phyloP scores from a whole-genome alignment of 352 stramenopile species.

The Peronospora belbahrii region DNA sequence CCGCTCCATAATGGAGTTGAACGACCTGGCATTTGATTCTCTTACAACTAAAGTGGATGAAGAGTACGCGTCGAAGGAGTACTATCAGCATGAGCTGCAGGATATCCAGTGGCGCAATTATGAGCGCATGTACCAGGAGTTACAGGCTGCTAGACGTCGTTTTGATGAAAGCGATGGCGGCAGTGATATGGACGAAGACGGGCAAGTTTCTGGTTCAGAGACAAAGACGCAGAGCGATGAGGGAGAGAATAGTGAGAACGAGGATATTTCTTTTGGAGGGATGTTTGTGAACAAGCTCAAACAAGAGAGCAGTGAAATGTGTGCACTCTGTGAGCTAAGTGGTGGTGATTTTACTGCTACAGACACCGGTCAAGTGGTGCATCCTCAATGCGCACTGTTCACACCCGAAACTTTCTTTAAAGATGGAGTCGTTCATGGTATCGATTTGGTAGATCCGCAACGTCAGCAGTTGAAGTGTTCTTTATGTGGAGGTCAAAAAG shows the following conservation, averaged over 20 bases:
- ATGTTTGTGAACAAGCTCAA: slow-evolving; percentile 77
- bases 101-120: slow-evolving; percentile 49
- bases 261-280: slow-evolving; percentile 56
- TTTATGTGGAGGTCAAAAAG: slow-evolving; percentile 53
- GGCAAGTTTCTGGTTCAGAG: slow-evolving; percentile 1
- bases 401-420: slow-evolving; percentile 81
- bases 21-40: slow-evolving; percentile 31
- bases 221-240: slow-evolving; percentile 16
- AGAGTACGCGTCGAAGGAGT: slow-evolving; percentile 45
- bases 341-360: slow-evolving; percentile 74
- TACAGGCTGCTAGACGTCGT: slow-evolving; percentile 27
- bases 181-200: slow-evolving; percentile 12
- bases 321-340: slow-evolving; percentile 61
- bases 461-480: slow-evolving; percentile 44
- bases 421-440: slow-evolving; percentile 50
- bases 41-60: slow-evolving; percentile 32
- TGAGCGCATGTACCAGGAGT: slow-evolving; percentile 66
- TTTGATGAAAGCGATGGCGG: slow-evolving; percentile 53
- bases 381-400: slow-evolving; percentile 78
- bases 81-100: slow-evolving; percentile 38
- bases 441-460: slow-evolving; percentile 45
- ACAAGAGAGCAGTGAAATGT: slow-evolving; percentile 60
- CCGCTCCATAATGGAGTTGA: slow-evolving; percentile 29
- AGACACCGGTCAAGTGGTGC: slow-evolving; percentile 47
- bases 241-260: slow-evolving; percentile 29